Percentiles rank a stretch among this genome's conserved stretches.
These are phyloP conservation scores for Digitaria exilis DNA, from an alignment of 202 grass and related monocot species.

Conservation along the genomic window DNA sequence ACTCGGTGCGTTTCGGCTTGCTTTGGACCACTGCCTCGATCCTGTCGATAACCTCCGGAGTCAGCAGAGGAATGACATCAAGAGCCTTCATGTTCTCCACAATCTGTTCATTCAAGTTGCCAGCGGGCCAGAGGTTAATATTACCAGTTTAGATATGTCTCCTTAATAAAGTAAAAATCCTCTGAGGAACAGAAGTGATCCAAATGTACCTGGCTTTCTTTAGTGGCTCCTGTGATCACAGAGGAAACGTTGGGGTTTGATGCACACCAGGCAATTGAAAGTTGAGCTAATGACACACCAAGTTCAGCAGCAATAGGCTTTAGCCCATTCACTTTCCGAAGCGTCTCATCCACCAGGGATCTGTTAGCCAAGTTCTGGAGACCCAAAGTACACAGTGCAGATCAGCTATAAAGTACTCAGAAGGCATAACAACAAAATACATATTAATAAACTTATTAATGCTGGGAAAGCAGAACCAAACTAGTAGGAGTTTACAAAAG, in stretches of 20 bases:
- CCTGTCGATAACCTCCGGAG: slow-evolving; percentile 77
- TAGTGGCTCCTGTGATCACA: slow-evolving; percentile 97
- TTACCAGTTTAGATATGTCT: neutral
- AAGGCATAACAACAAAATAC: neutral
- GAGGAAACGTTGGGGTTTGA: slow-evolving; percentile 93
- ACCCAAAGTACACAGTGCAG: neutral
- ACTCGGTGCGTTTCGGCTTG: slow-evolving; percentile 91
- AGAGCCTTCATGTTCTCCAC: slow-evolving; percentile 96
- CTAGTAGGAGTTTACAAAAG: neutral
- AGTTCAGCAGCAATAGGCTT: slow-evolving; percentile 86
- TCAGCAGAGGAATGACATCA: slow-evolving; percentile 76
- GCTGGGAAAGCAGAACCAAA: neutral
- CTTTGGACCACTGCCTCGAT: slow-evolving; percentile 85
- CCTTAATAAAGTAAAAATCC: neutral
- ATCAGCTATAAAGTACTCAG: neutral
- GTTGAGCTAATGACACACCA: slow-evolving; percentile 80
- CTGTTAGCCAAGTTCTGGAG: slow-evolving; percentile 88
- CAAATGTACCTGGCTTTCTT: slow-evolving; percentile 84
- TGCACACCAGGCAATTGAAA: slow-evolving; percentile 95
- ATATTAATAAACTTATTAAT: neutral
- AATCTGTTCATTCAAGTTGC: slow-evolving; percentile 57
- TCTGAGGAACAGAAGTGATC: neutral
- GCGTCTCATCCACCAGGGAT: slow-evolving; percentile 78
- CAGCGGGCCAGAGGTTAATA: neutral
- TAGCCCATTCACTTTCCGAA: slow-evolving; percentile 83